These are phyloP conservation scores for Rhododendron mucronatum DNA, from an alignment of 148 eudicot species.

Conservation along the genomic window DNA sequence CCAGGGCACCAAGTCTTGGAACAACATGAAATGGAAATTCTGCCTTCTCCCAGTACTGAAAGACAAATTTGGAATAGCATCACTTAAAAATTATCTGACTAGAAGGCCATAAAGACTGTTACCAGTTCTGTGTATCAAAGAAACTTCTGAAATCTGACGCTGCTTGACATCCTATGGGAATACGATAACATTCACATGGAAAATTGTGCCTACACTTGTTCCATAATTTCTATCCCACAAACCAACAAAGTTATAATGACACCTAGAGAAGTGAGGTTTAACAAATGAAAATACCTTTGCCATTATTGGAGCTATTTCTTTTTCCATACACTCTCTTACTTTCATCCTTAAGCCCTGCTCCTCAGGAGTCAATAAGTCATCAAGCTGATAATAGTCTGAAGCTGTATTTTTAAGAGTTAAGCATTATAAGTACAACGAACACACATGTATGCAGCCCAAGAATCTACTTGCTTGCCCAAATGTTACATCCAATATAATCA, in stretches of 20 bases:
- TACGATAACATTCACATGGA: neutral
- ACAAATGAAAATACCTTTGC: conserved; percentile 48
- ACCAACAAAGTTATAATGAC: neutral
- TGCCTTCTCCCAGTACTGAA: conserved; percentile 93
- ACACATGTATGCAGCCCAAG: neutral
- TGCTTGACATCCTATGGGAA: neutral
- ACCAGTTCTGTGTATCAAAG: neutral
- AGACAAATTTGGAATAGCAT: neutral
- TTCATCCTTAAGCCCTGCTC: conserved; percentile 58
- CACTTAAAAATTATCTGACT: neutral
- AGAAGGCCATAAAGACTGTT: neutral
- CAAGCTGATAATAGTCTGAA: conserved; percentile 82
- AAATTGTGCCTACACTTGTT: neutral
- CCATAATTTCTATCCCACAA: neutral
- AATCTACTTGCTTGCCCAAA: neutral
- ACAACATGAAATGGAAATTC: conserved; percentile 90
- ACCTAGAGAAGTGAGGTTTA: neutral
- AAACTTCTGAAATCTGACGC: neutral
- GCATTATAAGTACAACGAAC: neutral
- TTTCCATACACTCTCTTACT: conserved; percentile 84
- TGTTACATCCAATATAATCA: neutral
- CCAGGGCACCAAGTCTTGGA: conserved; percentile 73
- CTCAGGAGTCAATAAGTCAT: conserved; percentile 71
- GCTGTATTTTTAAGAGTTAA: conserved; percentile 41
- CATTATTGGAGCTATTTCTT: conserved; percentile 86